These are phyloP conservation scores for Sporothrix brasiliensis DNA, from an alignment of 2,329 filamentous ascomycete genomes.

Conservation along the genomic window DNA sequence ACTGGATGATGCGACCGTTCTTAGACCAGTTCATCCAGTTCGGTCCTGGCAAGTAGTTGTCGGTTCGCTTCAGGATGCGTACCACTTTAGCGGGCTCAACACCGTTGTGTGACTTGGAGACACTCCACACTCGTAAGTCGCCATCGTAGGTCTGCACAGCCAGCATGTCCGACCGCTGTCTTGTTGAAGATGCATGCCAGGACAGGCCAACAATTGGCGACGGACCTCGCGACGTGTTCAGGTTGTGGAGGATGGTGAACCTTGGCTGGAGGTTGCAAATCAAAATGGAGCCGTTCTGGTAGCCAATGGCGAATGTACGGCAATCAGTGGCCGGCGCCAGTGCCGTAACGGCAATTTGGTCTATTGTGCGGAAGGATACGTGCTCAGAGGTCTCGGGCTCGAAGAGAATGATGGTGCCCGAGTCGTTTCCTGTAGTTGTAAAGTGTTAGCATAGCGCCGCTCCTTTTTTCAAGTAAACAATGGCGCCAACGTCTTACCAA, in stretches of 20 bases:
- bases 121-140: constrained; percentile 93
- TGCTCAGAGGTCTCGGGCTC: constrained; percentile 93
- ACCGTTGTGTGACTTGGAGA: constrained; percentile 74
- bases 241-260: constrained; percentile 91
- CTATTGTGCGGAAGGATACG: constrained; percentile 83
- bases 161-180: constrained; percentile 97
- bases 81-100: constrained; percentile 85
- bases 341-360: constrained; percentile 91
- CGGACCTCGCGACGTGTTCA: constrained; percentile 80
- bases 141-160: constrained; percentile 90
- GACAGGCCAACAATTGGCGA: constrained; percentile 84
- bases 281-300: constrained; percentile 91
- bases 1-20: constrained; percentile 93
- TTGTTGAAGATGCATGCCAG: constrained; percentile 95
- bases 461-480: neutral
- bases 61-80: constrained; percentile 77
- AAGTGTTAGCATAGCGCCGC: neutral
- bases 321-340: constrained; percentile 87
- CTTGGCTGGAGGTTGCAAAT: constrained; percentile 86
- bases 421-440: constrained; percentile 70
- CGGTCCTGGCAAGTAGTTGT: constrained; percentile 71
- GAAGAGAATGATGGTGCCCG: constrained; percentile 92
- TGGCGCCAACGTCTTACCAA: constrained; percentile 64
- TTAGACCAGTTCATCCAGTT: constrained; percentile 99
- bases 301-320: constrained; percentile 93